Percentiles rank a stretch among this genome's conserved stretches.
phyloP scores from a whole-genome alignment of 805 yeast species.

The Monosporozyma solicola region DNA sequence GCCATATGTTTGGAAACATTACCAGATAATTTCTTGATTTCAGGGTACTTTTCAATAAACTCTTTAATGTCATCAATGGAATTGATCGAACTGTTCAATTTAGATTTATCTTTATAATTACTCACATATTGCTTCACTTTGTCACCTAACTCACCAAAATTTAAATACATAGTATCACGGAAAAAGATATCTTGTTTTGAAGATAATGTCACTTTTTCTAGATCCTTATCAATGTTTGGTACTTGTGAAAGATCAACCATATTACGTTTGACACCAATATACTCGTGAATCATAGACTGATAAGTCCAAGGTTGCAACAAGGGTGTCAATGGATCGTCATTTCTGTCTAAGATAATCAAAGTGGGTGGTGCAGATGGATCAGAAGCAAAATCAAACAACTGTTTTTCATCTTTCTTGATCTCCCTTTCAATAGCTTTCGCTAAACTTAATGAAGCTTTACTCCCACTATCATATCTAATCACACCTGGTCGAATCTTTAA shows the following conservation, averaged over 20 bases:
- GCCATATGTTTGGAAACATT: slow-evolving; percentile 91
- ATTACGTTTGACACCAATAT: slow-evolving; percentile 73
- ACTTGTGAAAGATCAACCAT: slow-evolving; percentile 57
- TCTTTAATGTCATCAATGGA: slow-evolving; percentile 85
- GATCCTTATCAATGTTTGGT: slow-evolving; percentile 48
- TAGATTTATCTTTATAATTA: slow-evolving; percentile 71
- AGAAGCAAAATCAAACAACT: slow-evolving; percentile 59
- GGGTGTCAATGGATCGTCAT: slow-evolving; percentile 90
- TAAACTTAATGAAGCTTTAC: slow-evolving; percentile 53
- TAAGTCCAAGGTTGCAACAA: slow-evolving; percentile 93
- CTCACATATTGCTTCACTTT: slow-evolving; percentile 76
- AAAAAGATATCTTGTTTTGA: slow-evolving; percentile 70
- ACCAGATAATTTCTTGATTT: slow-evolving; percentile 76
- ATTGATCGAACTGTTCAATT: slow-evolving; percentile 55
- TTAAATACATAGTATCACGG: slow-evolving; percentile 71
- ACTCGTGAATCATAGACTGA: slow-evolving; percentile 94
- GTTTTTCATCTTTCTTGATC: slow-evolving; percentile 46
- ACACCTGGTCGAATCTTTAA: slow-evolving; percentile 62
- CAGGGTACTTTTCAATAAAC: slow-evolving; percentile 89
- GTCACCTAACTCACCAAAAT: slow-evolving; percentile 92
- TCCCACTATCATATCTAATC: slow-evolving; percentile 67
- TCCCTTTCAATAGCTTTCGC: slow-evolving; percentile 58
- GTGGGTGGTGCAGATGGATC: slow-evolving; percentile 46
- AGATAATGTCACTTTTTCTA: slow-evolving; percentile 55
- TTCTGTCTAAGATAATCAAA: slow-evolving; percentile 69